These are phyloP conservation scores for Cocos nucifera DNA, from an alignment of 176 grass and related monocot genomes.

Conservation along the genomic window DNA sequence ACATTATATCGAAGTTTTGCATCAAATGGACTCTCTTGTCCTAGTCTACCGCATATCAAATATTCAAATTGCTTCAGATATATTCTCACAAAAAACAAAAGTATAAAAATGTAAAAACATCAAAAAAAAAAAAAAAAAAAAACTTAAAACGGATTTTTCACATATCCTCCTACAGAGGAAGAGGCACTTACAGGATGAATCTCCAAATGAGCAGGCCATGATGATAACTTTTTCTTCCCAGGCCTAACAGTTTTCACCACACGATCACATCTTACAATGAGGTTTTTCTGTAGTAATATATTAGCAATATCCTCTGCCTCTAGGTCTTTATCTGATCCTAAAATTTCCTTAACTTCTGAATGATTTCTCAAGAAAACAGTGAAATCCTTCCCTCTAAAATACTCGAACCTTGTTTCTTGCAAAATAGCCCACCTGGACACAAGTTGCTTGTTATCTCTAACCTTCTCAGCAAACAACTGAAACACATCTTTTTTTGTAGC, in stretches of 20 bases:
- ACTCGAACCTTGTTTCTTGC: conserved; percentile 98
- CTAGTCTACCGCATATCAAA: too few species aligned
- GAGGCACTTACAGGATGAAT: conserved; percentile 66
- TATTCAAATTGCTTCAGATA: too few species aligned
- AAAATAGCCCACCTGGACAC: conserved; percentile 97
- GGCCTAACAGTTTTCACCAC: conserved; percentile 91
- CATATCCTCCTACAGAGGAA: too few species aligned
- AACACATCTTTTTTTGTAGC: conserved; percentile 78
- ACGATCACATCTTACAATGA: conserved; percentile 84
- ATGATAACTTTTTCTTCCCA: conserved; percentile 94
- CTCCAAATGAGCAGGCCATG: conserved; percentile 96
- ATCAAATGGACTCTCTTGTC: too few species aligned
- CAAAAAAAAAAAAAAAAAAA: too few species aligned
- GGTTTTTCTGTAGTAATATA: conserved; percentile 66
- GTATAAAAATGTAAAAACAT: conserved; percentile 1
- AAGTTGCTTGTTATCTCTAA: conserved; percentile 96
- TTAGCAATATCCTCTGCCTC: conserved; percentile 74
- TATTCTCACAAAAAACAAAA: too few species aligned
- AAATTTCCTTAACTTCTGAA: conserved; percentile 73
- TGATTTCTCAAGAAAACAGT: conserved; percentile 70
- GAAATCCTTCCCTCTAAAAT: conserved; percentile 98
- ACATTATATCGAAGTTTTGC: too few species aligned
- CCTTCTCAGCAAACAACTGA: conserved; percentile 91
- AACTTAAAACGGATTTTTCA: not conserved
- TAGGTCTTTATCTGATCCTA: conserved; percentile 75